These are phyloP conservation scores for Glycyrrhiza uralensis DNA, from an alignment of 306 rosid species.

Conservation along the genomic window DNA sequence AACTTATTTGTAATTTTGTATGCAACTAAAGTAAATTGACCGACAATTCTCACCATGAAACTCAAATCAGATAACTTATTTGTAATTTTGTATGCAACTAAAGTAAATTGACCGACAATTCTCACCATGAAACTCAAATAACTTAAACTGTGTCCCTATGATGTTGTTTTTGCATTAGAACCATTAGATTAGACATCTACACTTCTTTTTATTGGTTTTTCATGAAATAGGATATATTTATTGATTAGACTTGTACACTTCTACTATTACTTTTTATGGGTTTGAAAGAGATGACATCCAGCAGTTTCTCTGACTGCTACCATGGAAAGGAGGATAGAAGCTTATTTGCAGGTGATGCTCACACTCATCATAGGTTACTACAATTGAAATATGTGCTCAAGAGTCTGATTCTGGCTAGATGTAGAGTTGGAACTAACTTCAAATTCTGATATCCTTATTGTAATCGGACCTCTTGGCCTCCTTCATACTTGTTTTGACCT, in stretches of 20 bases:
- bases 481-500: neutral
- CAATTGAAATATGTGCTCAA: neutral
- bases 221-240: conserved; percentile 1
- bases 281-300: neutral
- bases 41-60: conserved; percentile 13
- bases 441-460: neutral
- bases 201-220: neutral
- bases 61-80: conserved; percentile 1
- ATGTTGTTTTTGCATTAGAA: neutral
- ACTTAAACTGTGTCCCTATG: neutral
- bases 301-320: neutral
- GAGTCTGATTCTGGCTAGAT: neutral
- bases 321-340: neutral
- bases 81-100: neutral
- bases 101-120: conserved; percentile 9
- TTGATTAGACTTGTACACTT: neutral
- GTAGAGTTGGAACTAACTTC: conserved; percentile 6
- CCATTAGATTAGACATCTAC: conserved; percentile 6
- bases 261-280: conserved; percentile 3
- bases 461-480: neutral
- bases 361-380: conserved; percentile 1
- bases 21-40: conserved; percentile 10
- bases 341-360: conserved; percentile 7
- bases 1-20: neutral
- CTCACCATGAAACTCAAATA: conserved; percentile 12